Base-by-base conservation (phyloP, 495 filamentous ascomycete genomes). In the Penicillium verhagenii region DNA sequence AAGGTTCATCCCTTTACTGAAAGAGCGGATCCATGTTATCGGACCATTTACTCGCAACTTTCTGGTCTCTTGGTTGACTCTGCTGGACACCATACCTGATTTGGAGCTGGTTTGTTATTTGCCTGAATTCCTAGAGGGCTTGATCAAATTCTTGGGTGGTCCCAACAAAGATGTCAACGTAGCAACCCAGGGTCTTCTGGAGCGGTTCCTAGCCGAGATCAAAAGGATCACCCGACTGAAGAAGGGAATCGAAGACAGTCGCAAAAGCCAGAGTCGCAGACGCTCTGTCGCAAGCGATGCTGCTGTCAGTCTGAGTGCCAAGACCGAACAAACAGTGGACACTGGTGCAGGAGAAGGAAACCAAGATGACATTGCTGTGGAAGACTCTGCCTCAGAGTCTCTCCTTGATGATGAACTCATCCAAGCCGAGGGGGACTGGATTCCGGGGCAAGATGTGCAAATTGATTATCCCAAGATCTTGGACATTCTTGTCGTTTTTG, bases 11-110 rank as follows among this genome's bases (percentile, higher is more conserved):
- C 95, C 95, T 16, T 77, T 99, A 14, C 80, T 99, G 23, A 88
- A 90, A 58, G 93, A 97, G 60, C 85, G 95, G 35, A 97, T 99
- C 54, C 85, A 88, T 71, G 93, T 96, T 33, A 81, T 95, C 47
- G 96, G 95, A 58, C 90, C 95, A 4, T 97, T 95, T 65, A 97
- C 93, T 45, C 81, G 95, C 43, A 94, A 87, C 14, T 99, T 99
- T 65, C 74, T 99, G 26, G 95, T 99, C 23, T 90, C 89, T 8
- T 99, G 95, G 95, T 88, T 99, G 52, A 95, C 86, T 40, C 70
- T 99, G 9, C 76, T 99, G 21, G 95, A 99, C 70, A 96, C 93
- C 8, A 97, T 99, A 46, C 95, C 95, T 0, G 95, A 99, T 63
- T 76, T 99, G 39, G 95, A 99, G 71, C 85, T 99, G 4, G 93